phyloP scores from a whole-genome alignment of 768 basidiomycete genomes.

The Boletus pseudopeckii region DNA sequence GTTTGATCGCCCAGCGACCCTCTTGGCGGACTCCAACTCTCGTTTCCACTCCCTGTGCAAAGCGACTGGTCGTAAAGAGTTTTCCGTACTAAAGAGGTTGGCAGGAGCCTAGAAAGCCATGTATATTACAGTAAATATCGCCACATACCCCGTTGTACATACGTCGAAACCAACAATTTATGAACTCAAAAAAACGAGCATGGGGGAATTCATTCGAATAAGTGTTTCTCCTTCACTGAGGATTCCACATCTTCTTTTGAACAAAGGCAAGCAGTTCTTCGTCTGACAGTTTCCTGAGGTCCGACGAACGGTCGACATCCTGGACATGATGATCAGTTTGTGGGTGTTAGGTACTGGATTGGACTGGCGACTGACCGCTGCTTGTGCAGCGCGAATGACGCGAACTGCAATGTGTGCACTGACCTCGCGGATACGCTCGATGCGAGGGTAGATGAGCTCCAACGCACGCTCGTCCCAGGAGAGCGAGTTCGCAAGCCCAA shows the following conservation, averaged over 20 bases:
- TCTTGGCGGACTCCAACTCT: constrained; percentile 55
- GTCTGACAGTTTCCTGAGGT: constrained; percentile 58
- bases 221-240: constrained; percentile 27
- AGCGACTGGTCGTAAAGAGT: constrained; percentile 71
- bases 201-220: background rate
- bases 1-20: constrained; percentile 60
- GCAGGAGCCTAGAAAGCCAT: constrained; percentile 36
- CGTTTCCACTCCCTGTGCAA: constrained; percentile 68
- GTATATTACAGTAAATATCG: background rate
- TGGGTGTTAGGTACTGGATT: constrained; percentile 18
- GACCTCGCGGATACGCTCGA: constrained; percentile 85
- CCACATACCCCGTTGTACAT: constrained; percentile 1
- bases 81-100: constrained; percentile 64
- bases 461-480: constrained; percentile 61
- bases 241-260: constrained; percentile 71
- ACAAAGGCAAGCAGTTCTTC: constrained; percentile 52
- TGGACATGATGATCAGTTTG: constrained; percentile 21
- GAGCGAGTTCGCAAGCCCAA: constrained; percentile 74
- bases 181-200: background rate
- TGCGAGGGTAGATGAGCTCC: constrained; percentile 78
- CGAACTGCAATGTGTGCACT: constrained; percentile 66
- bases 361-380: constrained; percentile 47
- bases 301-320: constrained; percentile 52
- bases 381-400: constrained; percentile 80
- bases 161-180: background rate